Base-by-base conservation (phyloP, 768 basidiomycete species). In the Porpolomopsis calyptriformis region DNA sequence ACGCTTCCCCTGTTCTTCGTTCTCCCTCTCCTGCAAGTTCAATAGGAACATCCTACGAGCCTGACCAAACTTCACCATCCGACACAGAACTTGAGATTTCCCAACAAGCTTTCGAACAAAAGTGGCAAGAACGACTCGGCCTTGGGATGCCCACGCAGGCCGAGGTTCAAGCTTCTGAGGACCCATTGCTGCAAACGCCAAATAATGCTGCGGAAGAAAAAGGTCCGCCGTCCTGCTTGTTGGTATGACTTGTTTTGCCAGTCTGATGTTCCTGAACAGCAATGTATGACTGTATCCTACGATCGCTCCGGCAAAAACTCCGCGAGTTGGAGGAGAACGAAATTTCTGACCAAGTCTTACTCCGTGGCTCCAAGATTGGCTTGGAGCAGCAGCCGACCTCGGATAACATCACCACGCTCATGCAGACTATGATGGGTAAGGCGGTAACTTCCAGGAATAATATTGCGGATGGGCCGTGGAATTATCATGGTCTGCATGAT, bases 391-490 rank as follows among this genome's bases (percentile, higher is more conserved):
- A 67, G 38, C 67, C 71, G 2, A 59, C 64, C 11, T 65, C 74
- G 14, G 64, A 58, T 22, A 69, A 76, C 48, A 69, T 77, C 39
- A 73, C 75, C 55, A 47, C 55, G 18, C 65, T 77, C 46, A 69
- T 77, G 71, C 64, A 60, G 27, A 69, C 70, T 51, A 74, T 77
- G 74, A 75, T 77, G 73, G 63, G 66, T n/a, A 42, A 23, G 20
- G 48, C 40, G 40, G 33, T 54, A 12, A 51, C 35, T 14, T 48
- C 18, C 19, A 34, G 55, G 20, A 34, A 55, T 3, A 59, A 48
- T 14, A 47, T 64, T 22, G 46, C 60, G 3, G 55, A 60, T 46
- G 66, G 68, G 1, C 63, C 67, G 7, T 64, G 65, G 65, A 62
- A 60, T 44, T 55, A 64, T 41, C 61, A 62, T 51, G 54, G 45